These are phyloP conservation scores for Tetrahymena borealis DNA, from an alignment of 73 alveolate genomes.

Conservation along the genomic window DNA sequence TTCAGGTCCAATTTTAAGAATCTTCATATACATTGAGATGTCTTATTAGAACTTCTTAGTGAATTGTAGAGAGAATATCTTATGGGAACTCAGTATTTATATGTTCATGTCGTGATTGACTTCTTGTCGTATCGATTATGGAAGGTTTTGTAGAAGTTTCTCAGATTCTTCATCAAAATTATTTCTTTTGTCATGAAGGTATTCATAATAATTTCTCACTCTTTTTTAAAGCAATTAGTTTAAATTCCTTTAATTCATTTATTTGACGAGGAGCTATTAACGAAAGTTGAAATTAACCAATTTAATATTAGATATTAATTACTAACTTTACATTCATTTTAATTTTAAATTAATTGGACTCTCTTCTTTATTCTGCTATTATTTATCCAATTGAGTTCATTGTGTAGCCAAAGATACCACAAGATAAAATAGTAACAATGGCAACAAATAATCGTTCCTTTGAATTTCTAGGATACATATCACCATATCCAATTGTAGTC, in stretches of 20 bases:
- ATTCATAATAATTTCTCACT: slow-evolving; percentile 65
- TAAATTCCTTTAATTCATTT: slow-evolving; percentile 5
- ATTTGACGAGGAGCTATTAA: slow-evolving; percentile 55
- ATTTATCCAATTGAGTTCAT: slow-evolving; percentile 73
- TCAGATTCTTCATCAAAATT: slow-evolving; percentile 43
- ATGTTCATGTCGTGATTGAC: slow-evolving; percentile 44
- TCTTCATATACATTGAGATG: slow-evolving; percentile 43
- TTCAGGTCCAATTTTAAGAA: slow-evolving; percentile 68
- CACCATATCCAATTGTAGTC: slow-evolving; percentile 91
- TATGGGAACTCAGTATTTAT: slow-evolving; percentile 12
- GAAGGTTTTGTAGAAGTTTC: slow-evolving; percentile 29
- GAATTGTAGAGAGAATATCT: slow-evolving; percentile 6
- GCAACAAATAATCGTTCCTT: slow-evolving; percentile 65
- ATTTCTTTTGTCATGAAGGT: slow-evolving; percentile 47
- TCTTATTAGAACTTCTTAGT: slow-evolving; percentile 13
- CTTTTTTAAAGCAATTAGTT: not conserved
- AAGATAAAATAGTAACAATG: slow-evolving; percentile 66
- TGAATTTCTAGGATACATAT: slow-evolving; percentile 65
- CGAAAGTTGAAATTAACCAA: slow-evolving; percentile 54
- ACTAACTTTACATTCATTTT: slow-evolving; percentile 51
- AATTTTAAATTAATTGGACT: slow-evolving; percentile 22
- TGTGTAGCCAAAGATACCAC: slow-evolving; percentile 78
- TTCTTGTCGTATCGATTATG: slow-evolving; percentile 34
- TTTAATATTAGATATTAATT: slow-evolving; percentile 46
- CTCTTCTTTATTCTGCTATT: slow-evolving; percentile 7